Conservation (phyloP, 257 asterid species). For the Solanum infundibuliforme region DNA sequence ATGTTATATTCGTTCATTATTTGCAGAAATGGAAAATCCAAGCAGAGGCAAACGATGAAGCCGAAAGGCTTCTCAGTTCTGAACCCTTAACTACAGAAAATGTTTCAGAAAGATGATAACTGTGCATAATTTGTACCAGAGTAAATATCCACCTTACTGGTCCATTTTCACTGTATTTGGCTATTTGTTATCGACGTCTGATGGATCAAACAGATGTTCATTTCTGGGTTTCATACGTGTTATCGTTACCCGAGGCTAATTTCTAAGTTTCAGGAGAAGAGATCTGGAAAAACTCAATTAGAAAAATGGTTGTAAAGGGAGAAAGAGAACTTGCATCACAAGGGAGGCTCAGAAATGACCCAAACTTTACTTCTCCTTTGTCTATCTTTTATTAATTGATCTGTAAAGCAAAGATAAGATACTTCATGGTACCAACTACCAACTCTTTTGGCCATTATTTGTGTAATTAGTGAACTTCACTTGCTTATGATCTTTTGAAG, state of each 20-base stretch:
- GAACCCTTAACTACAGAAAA: slow-evolving; percentile 50
- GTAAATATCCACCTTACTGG: not conserved
- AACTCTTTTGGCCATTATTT: not conserved
- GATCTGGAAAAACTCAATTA: not conserved
- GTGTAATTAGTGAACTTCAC: not conserved
- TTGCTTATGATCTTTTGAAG: not conserved
- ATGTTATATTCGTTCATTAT: not conserved
- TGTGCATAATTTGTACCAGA: not conserved
- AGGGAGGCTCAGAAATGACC: not conserved
- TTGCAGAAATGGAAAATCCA: slow-evolving; percentile 86
- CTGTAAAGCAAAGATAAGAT: not conserved
- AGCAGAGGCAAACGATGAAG: slow-evolving; percentile 94
- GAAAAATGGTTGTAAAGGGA: not conserved
- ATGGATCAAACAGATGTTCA: not conserved
- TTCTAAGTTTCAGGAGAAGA: not conserved
- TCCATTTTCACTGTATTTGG: not conserved
- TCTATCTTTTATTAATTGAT: not conserved
- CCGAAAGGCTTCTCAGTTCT: slow-evolving; percentile 79
- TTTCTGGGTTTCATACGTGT: not conserved
- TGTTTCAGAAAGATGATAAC: slow-evolving; percentile 34
- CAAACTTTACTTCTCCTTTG: not conserved
- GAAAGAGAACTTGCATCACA: not conserved
- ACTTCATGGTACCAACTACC: not conserved
- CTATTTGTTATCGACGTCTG: not conserved
- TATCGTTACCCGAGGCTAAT: not conserved